A percentile compares a stretch with the other conserved stretches of the same genome.
These are phyloP conservation scores for Penicillium ucsense DNA, from an alignment of 495 filamentous ascomycete genomes.

Conservation along the genomic window DNA sequence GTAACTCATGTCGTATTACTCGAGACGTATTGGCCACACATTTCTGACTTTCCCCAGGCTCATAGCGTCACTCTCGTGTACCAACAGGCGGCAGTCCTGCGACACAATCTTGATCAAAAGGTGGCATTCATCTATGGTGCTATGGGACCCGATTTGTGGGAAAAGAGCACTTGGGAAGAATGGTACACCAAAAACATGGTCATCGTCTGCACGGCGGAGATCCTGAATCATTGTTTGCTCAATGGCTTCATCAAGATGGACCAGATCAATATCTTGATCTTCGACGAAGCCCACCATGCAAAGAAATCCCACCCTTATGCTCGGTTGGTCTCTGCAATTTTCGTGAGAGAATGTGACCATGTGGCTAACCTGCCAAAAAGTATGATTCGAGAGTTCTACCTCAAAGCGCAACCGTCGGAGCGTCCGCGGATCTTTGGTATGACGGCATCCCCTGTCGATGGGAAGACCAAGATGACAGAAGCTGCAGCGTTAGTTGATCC, in stretches of 20 bases:
- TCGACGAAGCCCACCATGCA: constrained; percentile 94
- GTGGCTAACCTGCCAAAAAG: constrained; percentile 20
- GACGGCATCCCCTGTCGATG: constrained; percentile 96
- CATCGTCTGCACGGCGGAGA: constrained; percentile 88
- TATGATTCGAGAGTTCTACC: constrained; percentile 84
- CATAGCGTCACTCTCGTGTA: constrained; percentile 86
- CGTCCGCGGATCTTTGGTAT: constrained; percentile 87
- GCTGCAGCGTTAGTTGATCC: constrained; percentile 48
- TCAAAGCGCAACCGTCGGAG: constrained; percentile 29
- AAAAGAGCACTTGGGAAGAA: constrained; percentile 57
- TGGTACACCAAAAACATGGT: constrained; percentile 66
- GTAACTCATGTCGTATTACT: constrained; percentile 25
- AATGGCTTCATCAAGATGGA: constrained; percentile 74
- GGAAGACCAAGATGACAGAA: constrained; percentile 55
- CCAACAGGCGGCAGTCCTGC: constrained; percentile 78
- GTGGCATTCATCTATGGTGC: constrained; percentile 72
- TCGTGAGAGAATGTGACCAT: background rate
- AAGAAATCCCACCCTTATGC: constrained; percentile 94
- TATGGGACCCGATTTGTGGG: constrained; percentile 59
- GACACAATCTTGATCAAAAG: constrained; percentile 72
- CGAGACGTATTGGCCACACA: no score
- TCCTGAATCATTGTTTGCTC: constrained; percentile 68
- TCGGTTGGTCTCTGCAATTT: constrained; percentile 27
- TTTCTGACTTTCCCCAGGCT: constrained; percentile 37
- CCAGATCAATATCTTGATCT: constrained; percentile 83